Percentiles rank a stretch among this genome's conserved stretches.
Conservation (phyloP, 371 early-diverging fungal genomes). For the Haplosporangium sp. region DNA sequence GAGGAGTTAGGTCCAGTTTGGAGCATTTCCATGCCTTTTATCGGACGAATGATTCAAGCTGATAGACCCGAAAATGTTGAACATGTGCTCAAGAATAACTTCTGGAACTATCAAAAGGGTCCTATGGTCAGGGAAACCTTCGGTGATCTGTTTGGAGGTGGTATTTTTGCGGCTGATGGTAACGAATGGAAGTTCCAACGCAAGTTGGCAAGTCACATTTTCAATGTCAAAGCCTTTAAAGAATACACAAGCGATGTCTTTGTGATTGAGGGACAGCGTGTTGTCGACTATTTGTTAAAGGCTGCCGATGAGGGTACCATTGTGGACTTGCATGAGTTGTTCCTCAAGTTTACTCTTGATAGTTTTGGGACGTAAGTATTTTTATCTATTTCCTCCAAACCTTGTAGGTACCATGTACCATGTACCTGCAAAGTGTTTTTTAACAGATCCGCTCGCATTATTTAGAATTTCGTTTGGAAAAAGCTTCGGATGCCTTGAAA, state of each 20-base stretch:
- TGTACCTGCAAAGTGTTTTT: background rate
- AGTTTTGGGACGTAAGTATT: constrained; percentile 37
- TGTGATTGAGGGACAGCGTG: constrained; percentile 49
- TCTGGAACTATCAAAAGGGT: constrained; percentile 18
- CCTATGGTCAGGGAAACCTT: background rate
- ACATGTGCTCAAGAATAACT: constrained; percentile 32
- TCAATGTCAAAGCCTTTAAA: constrained; percentile 73
- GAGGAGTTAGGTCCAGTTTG: constrained; percentile 24
- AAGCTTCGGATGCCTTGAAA: constrained; percentile 31
- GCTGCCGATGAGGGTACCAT: constrained; percentile 35
- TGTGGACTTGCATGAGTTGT: constrained; percentile 60
- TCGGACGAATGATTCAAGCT: constrained; percentile 22
- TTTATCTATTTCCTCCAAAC: background rate
- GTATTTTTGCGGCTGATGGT: constrained; percentile 71
- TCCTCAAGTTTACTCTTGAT: constrained; percentile 65
- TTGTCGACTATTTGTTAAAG: constrained; percentile 41
- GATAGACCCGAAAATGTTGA: constrained; percentile 21
- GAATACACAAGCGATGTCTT: constrained; percentile 64
- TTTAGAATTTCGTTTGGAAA: constrained; percentile 32
- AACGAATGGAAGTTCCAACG: constrained; percentile 70
- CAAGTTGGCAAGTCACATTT: constrained; percentile 70
- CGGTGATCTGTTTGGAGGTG: background rate
- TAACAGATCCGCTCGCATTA: background rate
- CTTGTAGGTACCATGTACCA: background rate
- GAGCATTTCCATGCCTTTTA: constrained; percentile 16